Base-by-base conservation (phyloP, 169 alveolate genomes). In the Ichthyophthirius multifiliis region DNA sequence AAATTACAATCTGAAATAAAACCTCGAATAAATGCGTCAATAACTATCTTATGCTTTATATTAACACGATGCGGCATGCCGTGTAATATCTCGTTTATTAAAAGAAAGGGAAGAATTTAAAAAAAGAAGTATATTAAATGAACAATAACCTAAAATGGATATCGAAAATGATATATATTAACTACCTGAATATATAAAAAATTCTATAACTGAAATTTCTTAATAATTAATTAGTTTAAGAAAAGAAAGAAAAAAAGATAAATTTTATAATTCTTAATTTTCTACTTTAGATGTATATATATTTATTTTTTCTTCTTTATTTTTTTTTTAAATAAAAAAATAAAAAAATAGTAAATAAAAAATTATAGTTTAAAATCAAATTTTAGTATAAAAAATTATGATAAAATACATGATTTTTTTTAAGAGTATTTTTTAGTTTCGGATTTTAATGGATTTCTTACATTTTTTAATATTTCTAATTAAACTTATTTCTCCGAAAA, bases 21-120 rank as follows among this genome's bases (percentile, higher is more conserved):
- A 94, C 67, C 92, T 92, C 0, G 97, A 94, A 48, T 89, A 86
- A 35, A 92, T 93, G 4, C 92, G 99, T 64, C 94, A 96, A 83
- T 99, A 98, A 90, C 95, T 98, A 32, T 94, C 99, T 43, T 99
- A 98, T 78, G 94, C 99, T 43, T 94, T 98, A 30, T 98, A 98
- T 88, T 98, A 98, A 83, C 99, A 98, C 75, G 99, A 98, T 79
- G 99, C 99, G 2, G 99, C 99, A 10, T 96, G 99, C 31, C 90
- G 99, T 65, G 99, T 98, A 20, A 97, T 98, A 12, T 98, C 99
- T 20, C 89, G 99, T 84, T 92, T 98, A 23, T 82, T 97, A 12
- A 95, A 96, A 77, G 99, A 98, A 90, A 94, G 98, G 74, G 99
- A 98, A 81, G 94, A 46, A 46, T 46, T 46, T 41, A 41, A 7